Percentiles rank a stretch among this genome's conserved stretches.
Evolutionary conservation across 768 basidiomycete species (phyloP).

Genomic region (Leucocoprinus birnbaumii): DNA sequence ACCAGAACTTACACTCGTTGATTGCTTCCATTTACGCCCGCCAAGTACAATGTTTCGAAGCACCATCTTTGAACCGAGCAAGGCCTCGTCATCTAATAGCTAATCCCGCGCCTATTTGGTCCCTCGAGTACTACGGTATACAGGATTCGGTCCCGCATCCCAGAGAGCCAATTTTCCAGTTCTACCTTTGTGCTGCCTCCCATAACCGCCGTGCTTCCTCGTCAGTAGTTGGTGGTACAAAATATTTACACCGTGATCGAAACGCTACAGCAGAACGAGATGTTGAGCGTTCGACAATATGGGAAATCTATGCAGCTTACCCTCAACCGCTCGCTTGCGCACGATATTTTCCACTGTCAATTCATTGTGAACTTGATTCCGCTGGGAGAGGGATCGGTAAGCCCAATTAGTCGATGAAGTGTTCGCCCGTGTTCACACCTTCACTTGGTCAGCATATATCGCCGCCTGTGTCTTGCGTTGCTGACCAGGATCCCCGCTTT

Average conservation of each 20-base stretch:
- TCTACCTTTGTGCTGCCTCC: slow-evolving; percentile 24
- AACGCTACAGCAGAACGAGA: slow-evolving; percentile 49
- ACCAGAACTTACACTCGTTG: neutral
- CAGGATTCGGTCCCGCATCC: neutral
- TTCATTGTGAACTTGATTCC: slow-evolving; percentile 75
- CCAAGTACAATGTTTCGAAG: no score
- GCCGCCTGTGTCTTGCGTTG: slow-evolving; percentile 53
- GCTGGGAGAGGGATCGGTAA: slow-evolving; percentile 32
- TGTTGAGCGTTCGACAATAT: neutral
- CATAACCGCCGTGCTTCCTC: slow-evolving; percentile 42
- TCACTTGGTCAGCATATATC: slow-evolving; percentile 66
- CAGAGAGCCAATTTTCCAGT: no score
- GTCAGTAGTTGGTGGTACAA: slow-evolving; percentile 62
- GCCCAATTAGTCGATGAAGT: neutral
- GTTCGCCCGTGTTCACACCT: slow-evolving; percentile 38
- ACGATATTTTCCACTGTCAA: slow-evolving; percentile 70
- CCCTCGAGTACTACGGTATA: no score
- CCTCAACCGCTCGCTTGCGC: slow-evolving; percentile 65
- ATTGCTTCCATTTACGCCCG: no score
- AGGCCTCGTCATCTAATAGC: no score
- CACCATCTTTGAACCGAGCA: no score
- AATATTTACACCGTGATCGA: slow-evolving; percentile 75
- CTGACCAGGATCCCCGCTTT: slow-evolving; percentile 39
- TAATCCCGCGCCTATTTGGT: no score
- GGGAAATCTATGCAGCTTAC: slow-evolving; percentile 26